These are phyloP conservation scores for Lentithecium fluviatile DNA, from an alignment of 495 filamentous ascomycete genomes.

Conservation along the genomic window DNA sequence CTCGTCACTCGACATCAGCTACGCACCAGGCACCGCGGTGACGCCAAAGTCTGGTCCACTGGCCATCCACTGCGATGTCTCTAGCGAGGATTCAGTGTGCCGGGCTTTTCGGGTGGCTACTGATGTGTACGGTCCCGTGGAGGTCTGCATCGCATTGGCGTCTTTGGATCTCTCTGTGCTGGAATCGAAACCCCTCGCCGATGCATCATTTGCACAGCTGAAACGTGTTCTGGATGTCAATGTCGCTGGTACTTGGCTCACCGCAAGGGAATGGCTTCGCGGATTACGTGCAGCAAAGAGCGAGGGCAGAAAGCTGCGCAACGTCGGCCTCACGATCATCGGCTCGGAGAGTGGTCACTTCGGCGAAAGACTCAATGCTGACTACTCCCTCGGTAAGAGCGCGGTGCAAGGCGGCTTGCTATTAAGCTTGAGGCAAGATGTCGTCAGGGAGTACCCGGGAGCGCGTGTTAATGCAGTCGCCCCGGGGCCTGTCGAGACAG, in stretches of 20 bases:
- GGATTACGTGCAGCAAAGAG: constrained; percentile 29
- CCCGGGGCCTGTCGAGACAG: constrained; percentile 47
- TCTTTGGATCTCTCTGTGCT: constrained; percentile 45
- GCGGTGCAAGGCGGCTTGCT: constrained; percentile 47
- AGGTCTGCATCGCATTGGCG: constrained; percentile 47
- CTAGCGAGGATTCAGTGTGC: constrained; percentile 35
- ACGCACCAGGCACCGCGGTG: background rate
- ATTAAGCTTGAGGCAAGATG: constrained; percentile 44
- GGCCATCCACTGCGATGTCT: constrained; percentile 40
- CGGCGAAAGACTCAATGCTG: constrained; percentile 45
- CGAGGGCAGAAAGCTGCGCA: constrained; percentile 29
- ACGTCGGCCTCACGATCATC: constrained; percentile 46
- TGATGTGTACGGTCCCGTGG: constrained; percentile 38
- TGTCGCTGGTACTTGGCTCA: constrained; percentile 48
- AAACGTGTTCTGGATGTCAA: constrained; percentile 44
- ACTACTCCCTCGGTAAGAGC: constrained; percentile 46
- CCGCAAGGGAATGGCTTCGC: constrained; percentile 41
- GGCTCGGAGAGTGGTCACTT: constrained; percentile 48
- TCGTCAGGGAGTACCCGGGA: constrained; percentile 37
- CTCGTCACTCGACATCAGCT: constrained; percentile 42
- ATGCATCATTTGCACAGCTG: constrained; percentile 43
- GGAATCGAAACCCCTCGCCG: constrained; percentile 40
- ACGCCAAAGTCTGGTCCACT: background rate
- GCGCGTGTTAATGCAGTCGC: constrained; percentile 49
- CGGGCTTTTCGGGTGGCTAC: constrained; percentile 39